phyloP scores from a whole-genome alignment of 2,329 filamentous ascomycete species.

The Neopestalotiopsis clavispora region DNA sequence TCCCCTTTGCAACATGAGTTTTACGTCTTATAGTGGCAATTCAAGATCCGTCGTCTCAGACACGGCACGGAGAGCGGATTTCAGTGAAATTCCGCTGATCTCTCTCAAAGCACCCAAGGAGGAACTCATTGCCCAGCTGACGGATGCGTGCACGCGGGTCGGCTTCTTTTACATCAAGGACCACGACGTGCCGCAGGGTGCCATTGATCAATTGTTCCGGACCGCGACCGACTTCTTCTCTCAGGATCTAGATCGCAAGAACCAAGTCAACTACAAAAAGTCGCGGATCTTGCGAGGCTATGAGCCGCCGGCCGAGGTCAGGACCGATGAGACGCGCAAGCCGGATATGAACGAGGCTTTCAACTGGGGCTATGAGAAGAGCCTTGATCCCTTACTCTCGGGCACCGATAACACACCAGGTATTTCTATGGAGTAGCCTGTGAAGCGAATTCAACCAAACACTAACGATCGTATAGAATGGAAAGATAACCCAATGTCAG shows the following conservation, averaged over 20 bases:
- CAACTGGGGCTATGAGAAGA: slow-evolving; percentile 23
- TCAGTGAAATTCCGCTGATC: neutral
- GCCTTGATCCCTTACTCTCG: slow-evolving; percentile 16
- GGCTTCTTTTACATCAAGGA: slow-evolving; percentile 30
- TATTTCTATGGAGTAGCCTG: neutral
- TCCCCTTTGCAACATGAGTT: neutral
- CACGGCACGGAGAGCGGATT: neutral
- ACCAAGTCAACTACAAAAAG: slow-evolving; percentile 24
- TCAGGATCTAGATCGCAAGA: slow-evolving; percentile 25
- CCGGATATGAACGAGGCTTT: slow-evolving; percentile 22
- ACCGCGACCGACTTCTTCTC: slow-evolving; percentile 27
- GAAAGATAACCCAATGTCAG: neutral
- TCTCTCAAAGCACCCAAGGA: slow-evolving; percentile 1
- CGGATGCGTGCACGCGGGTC: neutral
- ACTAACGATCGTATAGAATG: neutral
- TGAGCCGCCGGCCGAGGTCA: slow-evolving; percentile 17
- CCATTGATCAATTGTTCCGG: slow-evolving; percentile 23
- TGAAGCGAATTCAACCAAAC: neutral
- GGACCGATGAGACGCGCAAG: slow-evolving; percentile 5
- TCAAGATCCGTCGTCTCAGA: neutral
- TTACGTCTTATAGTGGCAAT: slow-evolving; percentile 1
- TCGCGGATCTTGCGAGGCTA: slow-evolving; percentile 21
- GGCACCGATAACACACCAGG: neutral
- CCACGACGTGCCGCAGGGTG: slow-evolving; percentile 25
- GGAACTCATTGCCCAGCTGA: neutral